A percentile compares a stretch with the other conserved stretches of the same genome.
phyloP scores from a whole-genome alignment of 352 stramenopile genomes.

The Globisporangium okanoganense region DNA sequence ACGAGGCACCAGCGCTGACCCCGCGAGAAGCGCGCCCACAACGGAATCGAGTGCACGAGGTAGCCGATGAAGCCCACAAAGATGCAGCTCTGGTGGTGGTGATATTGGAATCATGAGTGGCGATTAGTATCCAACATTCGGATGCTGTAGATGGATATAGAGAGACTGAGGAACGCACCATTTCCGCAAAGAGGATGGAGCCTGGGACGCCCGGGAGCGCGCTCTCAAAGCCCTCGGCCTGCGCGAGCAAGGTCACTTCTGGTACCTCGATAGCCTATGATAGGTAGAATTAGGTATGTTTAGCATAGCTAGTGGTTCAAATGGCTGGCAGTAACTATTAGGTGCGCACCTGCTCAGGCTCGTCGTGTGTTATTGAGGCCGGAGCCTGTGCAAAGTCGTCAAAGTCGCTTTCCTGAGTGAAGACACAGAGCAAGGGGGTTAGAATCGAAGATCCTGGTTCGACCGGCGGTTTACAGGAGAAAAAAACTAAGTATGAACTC shows the following conservation, averaged over 20 bases:
- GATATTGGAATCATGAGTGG: neutral
- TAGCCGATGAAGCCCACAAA: slow-evolving; percentile 65
- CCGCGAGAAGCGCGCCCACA: slow-evolving; percentile 49
- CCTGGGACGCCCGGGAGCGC: slow-evolving; percentile 30
- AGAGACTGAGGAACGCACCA: slow-evolving; percentile 18
- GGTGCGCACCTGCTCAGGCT: neutral
- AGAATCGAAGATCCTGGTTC: neutral
- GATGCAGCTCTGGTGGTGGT: slow-evolving; percentile 35
- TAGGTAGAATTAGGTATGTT: neutral
- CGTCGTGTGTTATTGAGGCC: neutral
- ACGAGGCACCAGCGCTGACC: slow-evolving; percentile 53
- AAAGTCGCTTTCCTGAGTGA: slow-evolving; percentile 10
- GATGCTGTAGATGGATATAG: neutral
- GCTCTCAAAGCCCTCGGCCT: slow-evolving; percentile 9
- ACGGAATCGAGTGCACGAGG: slow-evolving; percentile 45
- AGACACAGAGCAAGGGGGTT: neutral
- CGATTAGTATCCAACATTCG: neutral
- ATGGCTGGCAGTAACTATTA: too few species aligned
- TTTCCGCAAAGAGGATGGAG: slow-evolving; percentile 39
- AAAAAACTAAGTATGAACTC: too few species aligned
- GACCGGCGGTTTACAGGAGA: too few species aligned
- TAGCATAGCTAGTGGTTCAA: neutral
- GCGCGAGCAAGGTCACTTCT: slow-evolving; percentile 6
- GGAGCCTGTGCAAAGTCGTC: slow-evolving; percentile 27
- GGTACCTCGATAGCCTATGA: slow-evolving; percentile 1